Conservation (phyloP, 768 basidiomycete genomes). For the Clathrus columnatus region DNA sequence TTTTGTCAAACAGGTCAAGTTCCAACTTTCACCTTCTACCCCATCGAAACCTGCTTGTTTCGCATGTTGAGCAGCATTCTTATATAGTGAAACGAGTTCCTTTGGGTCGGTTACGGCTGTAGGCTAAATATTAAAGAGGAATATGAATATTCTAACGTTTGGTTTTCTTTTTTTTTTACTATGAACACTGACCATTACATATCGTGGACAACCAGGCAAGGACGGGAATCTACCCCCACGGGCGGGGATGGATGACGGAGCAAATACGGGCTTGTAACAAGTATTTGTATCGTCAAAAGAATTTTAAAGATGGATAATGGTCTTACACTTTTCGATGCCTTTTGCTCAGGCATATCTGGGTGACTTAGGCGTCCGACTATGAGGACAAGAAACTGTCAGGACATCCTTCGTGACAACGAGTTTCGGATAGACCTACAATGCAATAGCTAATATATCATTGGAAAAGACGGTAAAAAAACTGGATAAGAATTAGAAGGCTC, state of each 20-base stretch:
- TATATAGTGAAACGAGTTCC: constrained; percentile 22
- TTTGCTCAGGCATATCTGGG: constrained; percentile 33
- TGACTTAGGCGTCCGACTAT: constrained; percentile 30
- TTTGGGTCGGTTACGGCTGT: constrained; percentile 25
- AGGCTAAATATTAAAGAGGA: constrained; percentile 13
- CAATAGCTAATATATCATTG: constrained; percentile 22
- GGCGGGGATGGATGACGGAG: constrained; percentile 35
- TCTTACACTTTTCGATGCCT: constrained; percentile 25
- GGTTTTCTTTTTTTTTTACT: not conserved
- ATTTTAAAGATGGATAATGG: not conserved
- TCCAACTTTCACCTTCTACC: constrained; percentile 19
- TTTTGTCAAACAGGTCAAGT: not conserved
- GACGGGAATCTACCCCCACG: constrained; percentile 33
- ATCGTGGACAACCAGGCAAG: constrained; percentile 30
- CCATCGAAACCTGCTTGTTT: constrained; percentile 28
- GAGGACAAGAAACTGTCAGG: not conserved
- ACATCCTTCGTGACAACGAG: not conserved
- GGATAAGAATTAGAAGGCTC: not conserved
- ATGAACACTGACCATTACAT: constrained; percentile 28
- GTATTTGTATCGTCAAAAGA: not conserved
- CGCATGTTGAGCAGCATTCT: constrained; percentile 27
- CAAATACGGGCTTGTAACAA: constrained; percentile 32
- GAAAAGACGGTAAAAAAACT: not conserved
- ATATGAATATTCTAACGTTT: not conserved
- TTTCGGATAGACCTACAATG: constrained; percentile 23